Base-by-base conservation (phyloP, 352 stramenopile genomes). In the Globisporangium cystogenes region DNA sequence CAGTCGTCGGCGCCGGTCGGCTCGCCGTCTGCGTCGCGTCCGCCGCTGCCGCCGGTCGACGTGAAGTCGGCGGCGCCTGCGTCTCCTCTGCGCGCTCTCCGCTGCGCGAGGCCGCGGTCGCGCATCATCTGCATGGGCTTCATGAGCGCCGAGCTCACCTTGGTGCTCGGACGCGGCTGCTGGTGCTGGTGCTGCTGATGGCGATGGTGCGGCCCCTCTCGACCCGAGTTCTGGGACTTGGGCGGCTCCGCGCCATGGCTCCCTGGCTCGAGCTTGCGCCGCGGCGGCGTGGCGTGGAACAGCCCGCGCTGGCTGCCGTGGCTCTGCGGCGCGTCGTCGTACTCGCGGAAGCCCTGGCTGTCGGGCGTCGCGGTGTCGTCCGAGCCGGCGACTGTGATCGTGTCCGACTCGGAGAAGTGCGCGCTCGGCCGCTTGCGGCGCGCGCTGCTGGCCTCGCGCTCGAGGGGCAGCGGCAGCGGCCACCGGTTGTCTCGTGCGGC, bases 281-380 rank as follows among this genome's bases (percentile, higher is more conserved):
- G 46, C n/a, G 20, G 35, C 15, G 55, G 48, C 1, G 47, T 43
- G 20, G 40, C 41, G 23, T 61, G 55, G 18, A 52, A 56, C 8
- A 56, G 27, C 0, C 39, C 55, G 26, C 15, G 20, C 26, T 39
- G 16, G 39, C 23, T 33, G 24, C 10, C 24, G 31, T 10, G 41
- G 39, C 12, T 42, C 24, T 7, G 31, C 1, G 40, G 37, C 36
- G 33, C 41, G 41, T n/a, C 18, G 31, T 51, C 66, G 21, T 54
- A 48, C 8, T 47, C 51, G 7, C 54, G 53, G 11, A 51, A 39
- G 36, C 59, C 59, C 40, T 66, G 53, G 33, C 60, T 60, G n/a
- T 65, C 67, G 27, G 65, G 44, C 10, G 57, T 60, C 33, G 42
- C 54, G 45, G 63, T 73, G 11, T 60, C 65, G 14, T 70, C 65